Base-by-base conservation (phyloP, 1,284 basidiomycete genomes). In the Trichosporon sp. region DNA sequence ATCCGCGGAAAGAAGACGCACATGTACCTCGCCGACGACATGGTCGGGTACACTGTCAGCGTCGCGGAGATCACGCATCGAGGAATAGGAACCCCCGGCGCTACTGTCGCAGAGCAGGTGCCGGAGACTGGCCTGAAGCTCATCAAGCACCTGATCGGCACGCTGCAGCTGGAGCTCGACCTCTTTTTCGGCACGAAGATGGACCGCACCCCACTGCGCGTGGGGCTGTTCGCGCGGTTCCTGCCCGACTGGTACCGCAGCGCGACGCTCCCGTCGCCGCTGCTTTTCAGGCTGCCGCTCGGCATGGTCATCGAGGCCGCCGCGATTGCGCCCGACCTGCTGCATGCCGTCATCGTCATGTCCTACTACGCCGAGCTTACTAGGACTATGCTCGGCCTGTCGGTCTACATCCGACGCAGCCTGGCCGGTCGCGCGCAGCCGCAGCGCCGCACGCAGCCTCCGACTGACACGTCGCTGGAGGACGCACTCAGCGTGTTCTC, bases 321-420 rank as follows among this genome's bases (percentile, higher is more conserved):
- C 0, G 91, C 92, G 1, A 89, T 96, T 34, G 89, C 91, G 0
- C 94, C 93, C 0, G 92, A 94, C 69, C 90, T 93, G 78, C 87
- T 98, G 35, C 89, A 90, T 34, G 90, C 95, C 74, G 90, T 95
- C 64, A 87, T 93, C 31, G 86, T 92, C 60, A 86, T 96, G 75
- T 88, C 91, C 2, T 98, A 95, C 83, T 95, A 95, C 77, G 92
- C 92, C 7, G 91, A 91, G 75, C 86, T 98, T 31, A 91, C 92
- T 0, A 89, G 93, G 7, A 89, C 89, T 0, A 91, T 93, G 75
- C 88, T 97, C 60, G 91, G 91, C 0, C 84, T 96, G 66, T 86
- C 88, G 31, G 44, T 80, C 5, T 83, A 77, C 73, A 75, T 85
- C 80, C 75, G 77, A 51, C 74, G 78, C 34, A 79, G 75, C 56